Conservation (phyloP, 352 stramenopile genomes). For the Blastocystis sp. region DNA sequence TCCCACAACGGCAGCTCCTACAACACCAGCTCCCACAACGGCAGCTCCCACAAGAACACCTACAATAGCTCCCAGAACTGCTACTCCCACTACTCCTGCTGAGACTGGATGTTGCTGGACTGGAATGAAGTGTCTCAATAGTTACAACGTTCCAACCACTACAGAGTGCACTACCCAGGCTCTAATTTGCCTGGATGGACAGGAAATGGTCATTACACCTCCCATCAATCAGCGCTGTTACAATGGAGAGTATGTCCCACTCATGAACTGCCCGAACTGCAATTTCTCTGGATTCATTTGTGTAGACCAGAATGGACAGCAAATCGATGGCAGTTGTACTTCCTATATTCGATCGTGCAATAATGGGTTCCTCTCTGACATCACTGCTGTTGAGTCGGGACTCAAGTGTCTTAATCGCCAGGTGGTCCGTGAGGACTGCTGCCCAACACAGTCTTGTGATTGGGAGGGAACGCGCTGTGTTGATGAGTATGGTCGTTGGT, state of each 20-base stretch:
- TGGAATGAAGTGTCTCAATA: background rate
- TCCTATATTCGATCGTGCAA: slow-evolving; percentile 2
- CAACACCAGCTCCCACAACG: background rate
- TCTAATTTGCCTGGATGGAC: background rate
- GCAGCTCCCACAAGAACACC: background rate
- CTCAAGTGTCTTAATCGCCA: background rate
- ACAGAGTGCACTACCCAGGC: background rate
- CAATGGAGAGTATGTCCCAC: background rate
- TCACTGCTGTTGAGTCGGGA: background rate
- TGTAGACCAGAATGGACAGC: background rate
- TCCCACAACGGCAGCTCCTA: background rate
- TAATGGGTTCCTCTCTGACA: background rate
- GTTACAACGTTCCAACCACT: background rate
- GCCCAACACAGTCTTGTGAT: background rate
- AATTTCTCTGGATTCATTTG: slow-evolving; percentile 6
- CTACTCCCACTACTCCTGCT: background rate
- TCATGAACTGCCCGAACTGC: background rate
- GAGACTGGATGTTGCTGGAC: background rate
- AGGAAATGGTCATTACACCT: background rate
- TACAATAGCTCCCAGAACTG: background rate
- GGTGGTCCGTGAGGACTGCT: background rate
- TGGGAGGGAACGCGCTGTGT: slow-evolving; percentile 24
- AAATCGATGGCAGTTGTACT: background rate
- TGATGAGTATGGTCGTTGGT: background rate
- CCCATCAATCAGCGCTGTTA: background rate